Evolutionary conservation across 2,329 filamentous ascomycete genomes (phyloP).

Genomic region (Diplodia seriata): DNA sequence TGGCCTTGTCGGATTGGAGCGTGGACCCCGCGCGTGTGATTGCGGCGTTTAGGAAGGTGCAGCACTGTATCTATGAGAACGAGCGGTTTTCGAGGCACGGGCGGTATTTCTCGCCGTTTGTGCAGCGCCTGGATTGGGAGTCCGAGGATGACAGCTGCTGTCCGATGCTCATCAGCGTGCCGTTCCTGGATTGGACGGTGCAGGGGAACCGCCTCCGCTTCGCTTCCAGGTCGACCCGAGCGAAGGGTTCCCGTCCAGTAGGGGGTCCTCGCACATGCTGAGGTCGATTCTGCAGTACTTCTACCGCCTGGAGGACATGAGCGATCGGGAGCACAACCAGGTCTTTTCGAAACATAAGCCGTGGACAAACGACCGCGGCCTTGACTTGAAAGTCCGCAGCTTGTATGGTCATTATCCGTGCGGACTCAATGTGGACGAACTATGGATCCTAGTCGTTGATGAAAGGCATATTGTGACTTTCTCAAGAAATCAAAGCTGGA

Average conservation of each 20-base stretch:
- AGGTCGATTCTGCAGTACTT: slow-evolving; percentile 53
- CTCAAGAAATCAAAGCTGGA: slow-evolving; percentile 54
- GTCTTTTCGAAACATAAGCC: slow-evolving; percentile 53
- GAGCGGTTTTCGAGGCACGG: slow-evolving; percentile 55
- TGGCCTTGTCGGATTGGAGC: slow-evolving; percentile 44
- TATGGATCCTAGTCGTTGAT: slow-evolving; percentile 53
- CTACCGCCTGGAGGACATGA: slow-evolving; percentile 53
- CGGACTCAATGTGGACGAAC: slow-evolving; percentile 52
- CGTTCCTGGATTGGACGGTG: slow-evolving; percentile 53
- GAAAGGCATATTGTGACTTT: slow-evolving; percentile 52
- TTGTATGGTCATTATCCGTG: slow-evolving; percentile 54
- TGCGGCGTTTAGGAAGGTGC: slow-evolving; percentile 43
- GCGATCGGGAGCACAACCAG: slow-evolving; percentile 50
- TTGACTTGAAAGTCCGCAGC: slow-evolving; percentile 52
- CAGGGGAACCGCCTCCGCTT: slow-evolving; percentile 48
- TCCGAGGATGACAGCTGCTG: slow-evolving; percentile 25
- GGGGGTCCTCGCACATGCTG: slow-evolving; percentile 49
- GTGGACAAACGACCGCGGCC: slow-evolving; percentile 50
- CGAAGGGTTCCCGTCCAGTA: slow-evolving; percentile 50
- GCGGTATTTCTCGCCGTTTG: slow-evolving; percentile 53
- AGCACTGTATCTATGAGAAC: slow-evolving; percentile 48
- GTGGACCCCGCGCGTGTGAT: slow-evolving; percentile 36
- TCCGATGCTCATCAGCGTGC: slow-evolving; percentile 51
- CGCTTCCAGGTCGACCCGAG: slow-evolving; percentile 52
- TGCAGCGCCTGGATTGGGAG: slow-evolving; percentile 41